Evolutionary conservation across 2,329 filamentous ascomycete genomes (phyloP), one percentile per base, ranked within the genome.

Genomic region (Cercospora janseana): DNA sequence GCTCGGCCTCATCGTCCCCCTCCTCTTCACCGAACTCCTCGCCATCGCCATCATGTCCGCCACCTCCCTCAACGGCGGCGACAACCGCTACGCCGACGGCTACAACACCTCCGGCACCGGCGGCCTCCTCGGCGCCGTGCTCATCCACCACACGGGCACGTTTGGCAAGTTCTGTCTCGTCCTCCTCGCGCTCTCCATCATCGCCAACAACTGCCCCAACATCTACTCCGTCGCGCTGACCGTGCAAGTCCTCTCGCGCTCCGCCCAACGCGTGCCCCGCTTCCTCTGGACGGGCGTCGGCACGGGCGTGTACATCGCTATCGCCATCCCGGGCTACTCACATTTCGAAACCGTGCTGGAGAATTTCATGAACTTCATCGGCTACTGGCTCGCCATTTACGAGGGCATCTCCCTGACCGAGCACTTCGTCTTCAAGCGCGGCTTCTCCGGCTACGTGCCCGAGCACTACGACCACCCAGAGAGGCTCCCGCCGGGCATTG

Each of bases 301-400:
- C 24, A 85, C 83, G 0, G 74, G 75, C 24, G 74, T 81, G 18
- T 87, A 86, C 66, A 78, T 86, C 56, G 84, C 79, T 18, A 82
- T 88, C 60, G 80, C 83, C 6, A 85, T 89, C 45, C 83, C 84
- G 0, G 86, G 83, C 1, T 87, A 86, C 70, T 70, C 69, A 4
- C 74, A 83, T 63, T 88, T 88, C 65, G 79, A 82, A 57, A 64
- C 67, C 5, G 77, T 85, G 3, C 74, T 88, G 10, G 78, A 85
- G 64, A 85, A 86, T 68, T 87, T 88, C 69, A 86, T 88, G 81
- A 64, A 61, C 55, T 68, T 62, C 54, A 62, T 69, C 61, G 80
- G 79, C 2, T 89, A 88, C 72, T 89, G 86, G 85, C 75, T 88
- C 1, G 81, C 84, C 40, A 86, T 88, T 60, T 89, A 88, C 70